phyloP scores from a whole-genome alignment of 2,329 filamentous ascomycete genomes.

The Ciborinia camelliae region DNA sequence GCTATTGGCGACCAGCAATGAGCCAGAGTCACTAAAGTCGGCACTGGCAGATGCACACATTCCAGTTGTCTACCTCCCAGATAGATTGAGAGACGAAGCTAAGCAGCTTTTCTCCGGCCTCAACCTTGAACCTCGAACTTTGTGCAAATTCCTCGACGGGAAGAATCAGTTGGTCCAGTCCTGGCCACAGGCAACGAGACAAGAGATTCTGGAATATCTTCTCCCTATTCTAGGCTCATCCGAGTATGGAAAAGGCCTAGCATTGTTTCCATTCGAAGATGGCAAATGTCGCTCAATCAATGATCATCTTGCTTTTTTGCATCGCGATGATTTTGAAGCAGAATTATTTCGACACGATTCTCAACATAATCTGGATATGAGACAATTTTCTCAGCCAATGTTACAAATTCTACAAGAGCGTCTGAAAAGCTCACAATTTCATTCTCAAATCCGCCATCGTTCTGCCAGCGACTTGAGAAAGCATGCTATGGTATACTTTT shows the following conservation, averaged over 20 bases:
- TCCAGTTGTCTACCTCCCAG: constrained; percentile 30
- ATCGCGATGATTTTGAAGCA: constrained; percentile 26
- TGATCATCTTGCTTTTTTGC: constrained; percentile 21
- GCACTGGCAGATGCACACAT: constrained; percentile 28
- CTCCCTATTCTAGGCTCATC: constrained; percentile 18
- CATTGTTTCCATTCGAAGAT: constrained; percentile 31
- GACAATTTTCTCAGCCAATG: constrained; percentile 18
- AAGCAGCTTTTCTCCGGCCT: constrained; percentile 21
- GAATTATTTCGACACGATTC: constrained; percentile 24
- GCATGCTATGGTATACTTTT: constrained; percentile 24
- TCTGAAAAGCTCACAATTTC: constrained; percentile 18
- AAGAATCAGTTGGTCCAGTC: constrained; percentile 3
- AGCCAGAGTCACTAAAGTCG: constrained; percentile 20
- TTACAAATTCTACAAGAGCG: constrained; percentile 10
- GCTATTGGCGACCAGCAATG: constrained; percentile 21
- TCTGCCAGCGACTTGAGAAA: constrained; percentile 19
- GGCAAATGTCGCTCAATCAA: constrained; percentile 24
- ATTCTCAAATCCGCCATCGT: constrained; percentile 26
- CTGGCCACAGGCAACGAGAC: constrained; percentile 23
- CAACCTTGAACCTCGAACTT: constrained; percentile 18
- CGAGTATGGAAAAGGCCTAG: constrained; percentile 21
- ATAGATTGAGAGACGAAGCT: constrained; percentile 15
- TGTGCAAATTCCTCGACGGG: constrained; percentile 22
- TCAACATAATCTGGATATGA: constrained; percentile 24
- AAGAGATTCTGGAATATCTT: constrained; percentile 27